These are phyloP conservation scores for Pyrenula aspistea DNA, from an alignment of 495 filamentous ascomycete genomes.

Conservation along the genomic window DNA sequence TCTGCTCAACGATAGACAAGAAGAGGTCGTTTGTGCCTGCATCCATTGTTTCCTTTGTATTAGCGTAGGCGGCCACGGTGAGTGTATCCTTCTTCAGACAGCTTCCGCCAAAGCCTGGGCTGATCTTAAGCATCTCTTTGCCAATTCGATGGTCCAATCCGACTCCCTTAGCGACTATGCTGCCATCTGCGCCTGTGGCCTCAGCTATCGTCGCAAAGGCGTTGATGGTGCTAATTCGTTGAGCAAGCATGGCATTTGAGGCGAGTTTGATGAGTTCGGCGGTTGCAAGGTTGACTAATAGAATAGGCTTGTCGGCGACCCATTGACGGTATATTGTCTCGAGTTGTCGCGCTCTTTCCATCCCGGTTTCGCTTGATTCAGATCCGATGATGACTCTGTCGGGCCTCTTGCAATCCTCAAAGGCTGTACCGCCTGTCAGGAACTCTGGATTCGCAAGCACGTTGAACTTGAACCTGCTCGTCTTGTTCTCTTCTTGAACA, in stretches of 20 bases:
- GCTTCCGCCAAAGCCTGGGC: constrained; percentile 59
- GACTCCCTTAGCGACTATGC: constrained; percentile 54
- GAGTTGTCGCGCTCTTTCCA: constrained; percentile 48
- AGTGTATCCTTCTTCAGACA: constrained; percentile 76
- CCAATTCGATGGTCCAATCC: constrained; percentile 61
- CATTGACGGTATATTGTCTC: constrained; percentile 57
- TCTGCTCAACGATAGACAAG: constrained; percentile 56
- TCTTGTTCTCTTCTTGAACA: constrained; percentile 31
- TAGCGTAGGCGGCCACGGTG: constrained; percentile 61
- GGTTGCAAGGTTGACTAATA: constrained; percentile 64
- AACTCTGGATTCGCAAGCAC: constrained; percentile 81
- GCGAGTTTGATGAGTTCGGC: constrained; percentile 68
- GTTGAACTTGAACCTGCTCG: constrained; percentile 54
- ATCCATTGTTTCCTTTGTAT: constrained; percentile 50
- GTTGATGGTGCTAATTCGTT: constrained; percentile 73
- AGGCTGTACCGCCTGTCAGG: constrained; percentile 66
- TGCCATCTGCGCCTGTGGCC: constrained; percentile 58
- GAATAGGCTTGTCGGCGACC: constrained; percentile 50
- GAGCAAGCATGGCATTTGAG: constrained; percentile 69
- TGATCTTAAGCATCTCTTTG: constrained; percentile 53
- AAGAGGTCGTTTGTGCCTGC: constrained; percentile 71
- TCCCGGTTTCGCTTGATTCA: constrained; percentile 38
- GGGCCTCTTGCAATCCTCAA: constrained; percentile 57
- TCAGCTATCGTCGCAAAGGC: constrained; percentile 68
- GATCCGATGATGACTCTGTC: constrained; percentile 73